Percentiles rank a stretch among this genome's conserved stretches.
Conservation (phyloP, 768 basidiomycete genomes). For the Hortiboletus flavorubellus region DNA sequence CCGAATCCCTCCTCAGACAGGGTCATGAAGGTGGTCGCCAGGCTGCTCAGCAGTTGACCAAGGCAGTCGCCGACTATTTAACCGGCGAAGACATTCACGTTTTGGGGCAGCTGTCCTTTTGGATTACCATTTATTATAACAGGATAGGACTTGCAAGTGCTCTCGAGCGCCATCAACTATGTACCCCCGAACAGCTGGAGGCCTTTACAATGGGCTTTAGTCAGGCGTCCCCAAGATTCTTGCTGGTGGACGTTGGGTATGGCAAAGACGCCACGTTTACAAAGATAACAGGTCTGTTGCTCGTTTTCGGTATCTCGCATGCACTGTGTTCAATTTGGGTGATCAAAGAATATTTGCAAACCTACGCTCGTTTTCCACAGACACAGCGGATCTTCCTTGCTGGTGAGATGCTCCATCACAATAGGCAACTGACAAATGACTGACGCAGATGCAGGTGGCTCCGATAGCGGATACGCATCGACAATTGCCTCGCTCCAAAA, state of each 20-base stretch:
- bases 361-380: constrained; percentile 69
- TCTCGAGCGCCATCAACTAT: constrained; percentile 51
- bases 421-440: neutral
- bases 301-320: neutral
- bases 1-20: constrained; percentile 52
- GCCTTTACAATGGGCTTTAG: constrained; percentile 72
- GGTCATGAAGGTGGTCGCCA: constrained; percentile 64
- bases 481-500: constrained; percentile 54
- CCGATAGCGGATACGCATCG: constrained; percentile 52
- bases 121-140: constrained; percentile 72
- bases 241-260: constrained; percentile 64
- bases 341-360: constrained; percentile 62
- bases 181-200: constrained; percentile 63
- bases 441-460: constrained; percentile 44
- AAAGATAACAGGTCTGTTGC: constrained; percentile 64
- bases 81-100: constrained; percentile 57
- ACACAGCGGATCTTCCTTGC: constrained; percentile 72
- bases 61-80: constrained; percentile 65
- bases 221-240: constrained; percentile 69
- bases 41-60: constrained; percentile 61
- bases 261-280: constrained; percentile 57
- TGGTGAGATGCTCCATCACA: constrained; percentile 38
- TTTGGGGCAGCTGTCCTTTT: constrained; percentile 67
- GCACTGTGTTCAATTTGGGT: neutral
- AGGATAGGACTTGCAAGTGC: constrained; percentile 50